A percentile compares a stretch with the other conserved stretches of the same genome.
phyloP scores from a whole-genome alignment of 345 rosid genomes.

The Eucalyptus virginea region DNA sequence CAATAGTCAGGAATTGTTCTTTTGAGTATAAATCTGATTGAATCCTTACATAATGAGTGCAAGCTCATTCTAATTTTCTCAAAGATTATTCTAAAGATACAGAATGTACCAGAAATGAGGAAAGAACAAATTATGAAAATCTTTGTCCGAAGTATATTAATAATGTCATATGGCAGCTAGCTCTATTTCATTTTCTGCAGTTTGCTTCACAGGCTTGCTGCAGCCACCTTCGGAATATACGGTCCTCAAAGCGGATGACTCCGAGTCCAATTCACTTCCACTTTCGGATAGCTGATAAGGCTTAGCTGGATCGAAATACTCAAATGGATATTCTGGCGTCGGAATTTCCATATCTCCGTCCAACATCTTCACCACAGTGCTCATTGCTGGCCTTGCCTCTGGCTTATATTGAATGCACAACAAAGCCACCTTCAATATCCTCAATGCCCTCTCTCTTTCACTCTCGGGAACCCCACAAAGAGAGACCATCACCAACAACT shows the following conservation, averaged over 20 bases:
- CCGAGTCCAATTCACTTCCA: not conserved
- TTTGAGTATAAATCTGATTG: not conserved
- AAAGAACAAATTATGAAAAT: not conserved
- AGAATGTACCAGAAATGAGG: not conserved
- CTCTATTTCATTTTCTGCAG: not conserved
- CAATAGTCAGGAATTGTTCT: not conserved
- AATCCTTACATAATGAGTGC: not conserved
- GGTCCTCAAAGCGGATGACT: not conserved
- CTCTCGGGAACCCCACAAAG: not conserved
- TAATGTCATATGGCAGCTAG: not conserved
- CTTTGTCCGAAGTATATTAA: not conserved
- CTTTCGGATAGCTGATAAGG: not conserved
- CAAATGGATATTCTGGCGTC: not conserved
- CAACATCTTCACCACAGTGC: not conserved
- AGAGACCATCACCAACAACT: not conserved
- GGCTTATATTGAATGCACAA: not conserved
- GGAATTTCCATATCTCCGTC: not conserved
- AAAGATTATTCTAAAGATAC: not conserved
- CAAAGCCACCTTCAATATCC: not conserved
- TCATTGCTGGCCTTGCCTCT: not conserved
- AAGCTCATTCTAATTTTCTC: not conserved
- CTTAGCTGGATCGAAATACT: not conserved
- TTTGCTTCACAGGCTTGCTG: not conserved
- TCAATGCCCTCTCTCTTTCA: not conserved
- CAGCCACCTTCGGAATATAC: not conserved